Conservation (phyloP, 495 filamentous ascomycete species). For the Penicillium steckii region DNA sequence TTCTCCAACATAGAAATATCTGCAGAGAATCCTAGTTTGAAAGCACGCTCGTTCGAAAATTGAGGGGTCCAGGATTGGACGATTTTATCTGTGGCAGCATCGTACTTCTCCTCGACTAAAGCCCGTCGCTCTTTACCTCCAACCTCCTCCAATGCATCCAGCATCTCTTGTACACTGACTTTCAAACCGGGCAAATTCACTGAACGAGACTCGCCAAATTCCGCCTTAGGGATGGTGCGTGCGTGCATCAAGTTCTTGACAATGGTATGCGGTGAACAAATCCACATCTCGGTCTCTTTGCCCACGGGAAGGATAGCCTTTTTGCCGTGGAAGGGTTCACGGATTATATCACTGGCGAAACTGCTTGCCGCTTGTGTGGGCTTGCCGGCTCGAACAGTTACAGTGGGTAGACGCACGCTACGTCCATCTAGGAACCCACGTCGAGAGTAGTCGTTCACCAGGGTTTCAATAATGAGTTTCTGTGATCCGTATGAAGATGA, state of each 20-base stretch:
- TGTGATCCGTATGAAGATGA: conserved; percentile 73
- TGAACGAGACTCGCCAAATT: conserved; percentile 55
- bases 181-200: conserved; percentile 75
- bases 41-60: conserved; percentile 59
- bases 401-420: conserved; percentile 69
- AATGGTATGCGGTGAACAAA: conserved; percentile 66
- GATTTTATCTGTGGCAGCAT: conserved; percentile 65
- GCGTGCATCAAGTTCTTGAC: conserved; percentile 70
- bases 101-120: conserved; percentile 63
- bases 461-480: conserved; percentile 72
- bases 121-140: conserved; percentile 66
- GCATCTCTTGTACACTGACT: conserved; percentile 70
- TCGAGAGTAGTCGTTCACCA: conserved; percentile 75
- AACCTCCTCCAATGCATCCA: conserved; percentile 68
- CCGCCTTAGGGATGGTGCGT: conserved; percentile 51
- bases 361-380: conserved; percentile 74
- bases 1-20: conserved; percentile 60
- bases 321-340: conserved; percentile 61
- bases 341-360: conserved; percentile 73
- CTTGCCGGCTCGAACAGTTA: conserved; percentile 70
- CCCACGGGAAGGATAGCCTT: conserved; percentile 62
- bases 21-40: conserved; percentile 57
- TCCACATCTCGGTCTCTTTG: conserved; percentile 57
- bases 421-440: conserved; percentile 67
- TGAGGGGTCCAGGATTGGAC: conserved; percentile 71